These are phyloP conservation scores for Spirogloea muscicola DNA, from an alignment of 139 green algal species.

Conservation along the genomic window DNA sequence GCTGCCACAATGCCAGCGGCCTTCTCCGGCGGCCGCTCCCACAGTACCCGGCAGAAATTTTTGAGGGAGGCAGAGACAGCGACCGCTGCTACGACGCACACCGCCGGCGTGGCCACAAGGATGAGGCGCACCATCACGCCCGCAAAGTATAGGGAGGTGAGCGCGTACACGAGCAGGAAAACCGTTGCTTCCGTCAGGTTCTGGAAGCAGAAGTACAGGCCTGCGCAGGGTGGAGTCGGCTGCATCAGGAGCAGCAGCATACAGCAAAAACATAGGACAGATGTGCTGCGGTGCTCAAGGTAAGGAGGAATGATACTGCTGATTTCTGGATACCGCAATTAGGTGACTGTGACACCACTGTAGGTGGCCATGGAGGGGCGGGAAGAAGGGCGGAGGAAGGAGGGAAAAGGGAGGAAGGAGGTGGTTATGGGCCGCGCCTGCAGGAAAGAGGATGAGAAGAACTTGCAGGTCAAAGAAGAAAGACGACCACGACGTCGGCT, in stretches of 20 bases:
- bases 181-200: slow-evolving; percentile 45
- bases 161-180: slow-evolving; percentile 37
- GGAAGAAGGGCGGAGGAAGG: too few species aligned
- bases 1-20: not conserved
- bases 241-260: too few species aligned
- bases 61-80: slow-evolving; percentile 31
- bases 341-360: too few species aligned
- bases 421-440: too few species aligned
- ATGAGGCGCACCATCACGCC: slow-evolving; percentile 67
- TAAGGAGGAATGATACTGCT: too few species aligned
- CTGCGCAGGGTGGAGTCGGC: too few species aligned
- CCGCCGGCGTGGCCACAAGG: slow-evolving; percentile 62
- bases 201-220: slow-evolving; percentile 50
- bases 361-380: too few species aligned
- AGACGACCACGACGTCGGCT: slow-evolving; percentile 62
- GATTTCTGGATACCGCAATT: too few species aligned
- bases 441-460: slow-evolving; percentile 49
- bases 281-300: too few species aligned
- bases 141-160: slow-evolving; percentile 50
- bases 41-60: slow-evolving; percentile 1
- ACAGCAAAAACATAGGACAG: too few species aligned
- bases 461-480: slow-evolving; percentile 65
- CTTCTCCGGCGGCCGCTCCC: slow-evolving; percentile 32
- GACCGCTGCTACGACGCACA: slow-evolving; percentile 36
- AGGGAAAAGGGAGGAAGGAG: too few species aligned